Evolutionary conservation across 1,139 yeast genomes (phyloP), one percentile per base, ranked within the genome.

Genomic region (Yamadazyma dushanensis): DNA sequence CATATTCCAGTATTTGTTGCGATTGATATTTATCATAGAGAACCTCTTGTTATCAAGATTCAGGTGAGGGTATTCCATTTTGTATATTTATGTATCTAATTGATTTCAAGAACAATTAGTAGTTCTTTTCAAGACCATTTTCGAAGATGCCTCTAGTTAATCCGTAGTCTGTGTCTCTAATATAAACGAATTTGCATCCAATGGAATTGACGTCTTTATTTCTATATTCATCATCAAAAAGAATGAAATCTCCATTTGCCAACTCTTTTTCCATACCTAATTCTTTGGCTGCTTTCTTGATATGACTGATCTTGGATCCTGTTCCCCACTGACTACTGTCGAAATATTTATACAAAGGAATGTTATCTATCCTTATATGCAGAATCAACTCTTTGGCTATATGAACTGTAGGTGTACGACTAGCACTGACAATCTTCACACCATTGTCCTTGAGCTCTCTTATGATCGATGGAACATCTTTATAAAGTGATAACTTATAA

Each of bases 151-250:
- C 43, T 52, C 73, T 59, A 1, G 79, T 76, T 28, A 83, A 62
- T 1, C 88, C 88, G 16, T 49, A 43, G 5, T 62, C 52, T 33
- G 64, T 68, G 42, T 66, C 68, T 20, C 53, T 47, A 7, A 83
- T 71, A 46, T 74, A 71, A 17, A 73, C 76, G 55, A 83, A 83
- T 35, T 72, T 66, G 36, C 83, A 84, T 8, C 84, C 83, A 5
- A 83, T 65, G 4, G 61, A 50, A 46, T 74, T 76, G 4, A 83
- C 90, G 46, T 83, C 92, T 41, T 63, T 65, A 48, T 83, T 83
- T 42, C 92, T 64, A 39, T 54, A 44, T 53, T 83, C 92, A 53
- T 83, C 92, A 52, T 83, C 92, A 50, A 73, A 84, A 35, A 84
- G 66, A 9, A 83, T 64, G 66, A 81, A 76, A 22, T 78, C 72